A percentile compares a stretch with the other conserved stretches of the same genome.
These are phyloP conservation scores for Gryganskiella cystojenkinii DNA, from an alignment of 192 early-diverging fungal genomes.

Conservation along the genomic window DNA sequence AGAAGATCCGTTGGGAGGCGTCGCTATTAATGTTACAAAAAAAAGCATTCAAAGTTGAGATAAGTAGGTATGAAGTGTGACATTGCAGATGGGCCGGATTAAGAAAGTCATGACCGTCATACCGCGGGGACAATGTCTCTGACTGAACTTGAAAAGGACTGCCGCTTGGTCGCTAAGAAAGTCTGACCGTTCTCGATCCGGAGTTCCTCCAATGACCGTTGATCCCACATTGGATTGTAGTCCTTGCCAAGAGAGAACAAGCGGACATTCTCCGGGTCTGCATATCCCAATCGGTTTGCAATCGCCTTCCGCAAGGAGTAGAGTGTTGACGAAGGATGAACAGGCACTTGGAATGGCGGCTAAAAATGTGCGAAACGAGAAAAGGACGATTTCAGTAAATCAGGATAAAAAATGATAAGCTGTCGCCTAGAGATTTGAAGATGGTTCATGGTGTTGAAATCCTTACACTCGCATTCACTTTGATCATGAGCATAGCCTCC, in stretches of 20 bases:
- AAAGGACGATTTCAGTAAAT: too few relatives aligned
- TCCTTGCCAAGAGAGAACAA: slow-evolving; percentile 55
- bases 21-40: too few relatives aligned
- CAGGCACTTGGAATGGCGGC: slow-evolving; percentile 53
- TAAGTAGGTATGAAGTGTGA: background rate
- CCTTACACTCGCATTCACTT: slow-evolving; percentile 32
- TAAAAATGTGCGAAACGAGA: too few relatives aligned
- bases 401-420: background rate
- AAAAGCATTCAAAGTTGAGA: too few relatives aligned
- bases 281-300: slow-evolving; percentile 30
- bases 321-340: slow-evolving; percentile 49
- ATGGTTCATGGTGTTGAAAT: background rate
- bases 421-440: background rate
- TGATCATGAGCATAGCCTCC: slow-evolving; percentile 53
- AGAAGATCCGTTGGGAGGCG: slow-evolving; percentile 52
- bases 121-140: background rate
- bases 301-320: slow-evolving; percentile 39
- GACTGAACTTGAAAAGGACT: background rate
- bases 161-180: slow-evolving; percentile 50
- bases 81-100: too few relatives aligned
- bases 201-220: slow-evolving; percentile 52
- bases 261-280: slow-evolving; percentile 35
- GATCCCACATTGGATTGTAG: slow-evolving; percentile 26
- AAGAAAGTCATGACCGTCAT: background rate
- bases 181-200: slow-evolving; percentile 44